Evolutionary conservation across 768 basidiomycete genomes (phyloP).

Genomic region (Lactarius quietus): DNA sequence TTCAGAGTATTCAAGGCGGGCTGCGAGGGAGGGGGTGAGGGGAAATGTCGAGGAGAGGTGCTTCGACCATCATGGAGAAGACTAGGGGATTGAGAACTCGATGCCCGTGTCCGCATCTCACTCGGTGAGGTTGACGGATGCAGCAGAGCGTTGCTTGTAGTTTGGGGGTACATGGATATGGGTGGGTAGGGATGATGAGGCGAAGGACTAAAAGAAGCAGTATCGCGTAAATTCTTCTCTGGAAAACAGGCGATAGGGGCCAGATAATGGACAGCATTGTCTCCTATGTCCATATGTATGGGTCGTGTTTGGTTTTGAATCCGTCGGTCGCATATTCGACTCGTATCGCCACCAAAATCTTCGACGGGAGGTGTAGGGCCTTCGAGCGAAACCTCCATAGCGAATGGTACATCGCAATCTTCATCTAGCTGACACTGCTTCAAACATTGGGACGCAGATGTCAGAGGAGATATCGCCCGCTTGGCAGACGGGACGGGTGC

Average conservation of each 20-base stretch:
- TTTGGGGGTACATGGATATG: background rate
- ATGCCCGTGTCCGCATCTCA: background rate
- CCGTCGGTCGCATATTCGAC: background rate
- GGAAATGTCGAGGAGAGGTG: background rate
- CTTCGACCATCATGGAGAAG: too few species aligned
- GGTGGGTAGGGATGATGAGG: background rate
- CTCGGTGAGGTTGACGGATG: background rate
- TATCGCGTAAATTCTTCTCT: background rate
- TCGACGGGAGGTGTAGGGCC: background rate
- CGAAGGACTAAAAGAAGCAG: background rate
- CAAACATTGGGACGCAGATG: background rate
- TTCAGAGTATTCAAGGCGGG: constrained; percentile 4
- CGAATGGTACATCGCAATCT: background rate
- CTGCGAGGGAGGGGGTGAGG: constrained; percentile 2
- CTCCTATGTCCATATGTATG: background rate
- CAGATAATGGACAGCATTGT: background rate
- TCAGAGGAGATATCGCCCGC: background rate
- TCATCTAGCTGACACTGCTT: background rate
- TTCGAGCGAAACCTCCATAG: background rate
- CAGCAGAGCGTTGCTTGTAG: background rate
- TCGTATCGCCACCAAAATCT: background rate
- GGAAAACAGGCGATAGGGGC: background rate
- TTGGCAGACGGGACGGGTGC: background rate
- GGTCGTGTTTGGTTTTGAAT: background rate
- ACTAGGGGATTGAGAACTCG: background rate